Evolutionary conservation across 331 rosid species (phyloP).

Genomic region (Quercus lobata): DNA sequence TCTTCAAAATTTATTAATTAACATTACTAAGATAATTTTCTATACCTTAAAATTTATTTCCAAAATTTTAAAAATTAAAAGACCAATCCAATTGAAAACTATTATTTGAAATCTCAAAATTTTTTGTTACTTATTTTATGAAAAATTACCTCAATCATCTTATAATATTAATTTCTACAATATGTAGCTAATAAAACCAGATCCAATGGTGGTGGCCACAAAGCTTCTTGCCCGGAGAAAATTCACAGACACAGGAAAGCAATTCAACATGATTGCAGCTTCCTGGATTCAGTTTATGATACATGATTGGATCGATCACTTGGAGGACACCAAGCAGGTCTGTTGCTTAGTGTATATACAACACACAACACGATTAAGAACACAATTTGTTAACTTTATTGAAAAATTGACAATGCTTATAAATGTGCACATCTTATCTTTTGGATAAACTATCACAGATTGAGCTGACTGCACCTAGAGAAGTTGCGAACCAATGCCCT

Average conservation of each 20-base stretch:
- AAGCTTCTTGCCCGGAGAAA: conserved; percentile 38
- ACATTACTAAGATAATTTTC: too few species aligned
- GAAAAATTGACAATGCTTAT: not conserved
- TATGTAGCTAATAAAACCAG: conserved; percentile 43
- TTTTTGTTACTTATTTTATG: too few species aligned
- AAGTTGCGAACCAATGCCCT: conserved; percentile 43
- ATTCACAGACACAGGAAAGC: conserved; percentile 40
- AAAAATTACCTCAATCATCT: too few species aligned
- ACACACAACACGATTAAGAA: not conserved
- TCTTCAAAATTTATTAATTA: too few species aligned
- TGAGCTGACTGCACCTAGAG: conserved; percentile 34
- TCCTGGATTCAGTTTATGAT: conserved; percentile 67
- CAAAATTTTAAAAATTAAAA: too few species aligned
- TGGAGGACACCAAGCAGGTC: conserved; percentile 47
- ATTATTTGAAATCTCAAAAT: too few species aligned
- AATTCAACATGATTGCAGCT: conserved; percentile 50
- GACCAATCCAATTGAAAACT: too few species aligned
- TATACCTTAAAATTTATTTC: too few species aligned
- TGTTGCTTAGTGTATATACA: not conserved
- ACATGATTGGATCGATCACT: conserved; percentile 59
- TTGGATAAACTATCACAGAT: conserved; percentile 12
- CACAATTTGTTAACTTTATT: not conserved
- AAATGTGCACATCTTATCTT: not conserved
- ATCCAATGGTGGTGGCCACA: conserved; percentile 44
- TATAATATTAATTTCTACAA: not conserved